A percentile compares a stretch with the other conserved stretches of the same genome.
These are phyloP conservation scores for Lachnellula subtilissima DNA, from an alignment of 2,329 filamentous ascomycete genomes.

Conservation along the genomic window DNA sequence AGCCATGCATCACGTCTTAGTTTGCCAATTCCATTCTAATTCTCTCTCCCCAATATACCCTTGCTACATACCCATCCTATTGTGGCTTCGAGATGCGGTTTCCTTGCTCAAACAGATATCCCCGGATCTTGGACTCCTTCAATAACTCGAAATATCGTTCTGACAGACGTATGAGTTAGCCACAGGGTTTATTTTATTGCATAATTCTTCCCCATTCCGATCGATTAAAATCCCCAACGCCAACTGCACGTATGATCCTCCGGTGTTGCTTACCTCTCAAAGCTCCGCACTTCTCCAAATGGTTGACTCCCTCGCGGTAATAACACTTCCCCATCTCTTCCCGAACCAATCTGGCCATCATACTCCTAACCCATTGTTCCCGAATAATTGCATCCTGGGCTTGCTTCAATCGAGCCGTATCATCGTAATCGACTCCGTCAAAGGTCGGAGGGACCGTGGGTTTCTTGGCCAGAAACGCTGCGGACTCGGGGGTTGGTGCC, in stretches of 20 bases:
- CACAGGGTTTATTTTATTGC: background rate
- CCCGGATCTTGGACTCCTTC: slow-evolving; percentile 71
- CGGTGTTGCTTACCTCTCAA: slow-evolving; percentile 62
- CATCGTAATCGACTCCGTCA: slow-evolving; percentile 81
- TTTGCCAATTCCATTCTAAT: background rate
- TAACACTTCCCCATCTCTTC: slow-evolving; percentile 87
- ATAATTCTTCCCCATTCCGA: background rate
- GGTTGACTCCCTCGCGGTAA: slow-evolving; percentile 77
- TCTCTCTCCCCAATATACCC: background rate
- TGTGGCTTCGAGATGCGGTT: slow-evolving; percentile 59
- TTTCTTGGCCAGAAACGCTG: slow-evolving; percentile 77
- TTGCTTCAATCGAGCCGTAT: slow-evolving; percentile 74
- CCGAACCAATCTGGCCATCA: slow-evolving; percentile 79
- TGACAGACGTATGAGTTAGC: slow-evolving; percentile 33
- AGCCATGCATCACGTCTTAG: background rate
- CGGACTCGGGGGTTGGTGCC: slow-evolving; percentile 83
- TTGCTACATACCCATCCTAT: background rate
- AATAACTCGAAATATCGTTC: slow-evolving; percentile 76
- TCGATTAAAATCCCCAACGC: background rate
- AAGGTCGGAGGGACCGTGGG: slow-evolving; percentile 77
- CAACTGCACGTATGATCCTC: background rate
- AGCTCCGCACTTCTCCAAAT: slow-evolving; percentile 79
- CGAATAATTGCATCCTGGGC: slow-evolving; percentile 78
- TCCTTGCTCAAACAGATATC: slow-evolving; percentile 74
- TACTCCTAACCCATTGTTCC: slow-evolving; percentile 84